Percentiles rank a stretch among this genome's conserved stretches.
phyloP scores from a whole-genome alignment of 2,329 filamentous ascomycete genomes.

The Cladorrhinum sp. region DNA sequence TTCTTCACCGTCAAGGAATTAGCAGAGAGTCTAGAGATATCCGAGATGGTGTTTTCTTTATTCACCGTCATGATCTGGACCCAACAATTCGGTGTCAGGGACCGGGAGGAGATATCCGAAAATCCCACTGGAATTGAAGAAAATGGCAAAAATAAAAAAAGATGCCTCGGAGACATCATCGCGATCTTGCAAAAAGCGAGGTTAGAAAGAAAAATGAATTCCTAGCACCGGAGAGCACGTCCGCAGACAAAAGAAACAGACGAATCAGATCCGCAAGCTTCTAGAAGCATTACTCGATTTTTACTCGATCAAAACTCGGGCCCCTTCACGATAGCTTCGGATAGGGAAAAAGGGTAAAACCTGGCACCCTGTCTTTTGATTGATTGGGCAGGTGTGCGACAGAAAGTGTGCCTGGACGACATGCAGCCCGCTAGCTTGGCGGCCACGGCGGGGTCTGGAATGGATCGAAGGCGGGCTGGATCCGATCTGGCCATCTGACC shows the following conservation, averaged over 20 bases:
- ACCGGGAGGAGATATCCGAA: neutral
- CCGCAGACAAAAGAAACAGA: neutral
- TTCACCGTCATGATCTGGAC: neutral
- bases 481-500: conserved; percentile 16
- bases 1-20: neutral
- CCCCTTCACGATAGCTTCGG: conserved; percentile 21
- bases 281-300: conserved; percentile 38
- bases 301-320: conserved; percentile 46
- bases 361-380: neutral
- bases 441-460: neutral
- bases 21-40: neutral
- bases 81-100: neutral
- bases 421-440: neutral
- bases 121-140: no score
- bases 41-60: neutral
- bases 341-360: conserved; percentile 6
- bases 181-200: neutral
- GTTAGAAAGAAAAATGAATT: neutral
- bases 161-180: neutral
- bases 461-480: conserved; percentile 12
- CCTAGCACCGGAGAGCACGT: neutral
- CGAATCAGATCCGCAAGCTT: conserved; percentile 14
- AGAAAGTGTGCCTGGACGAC: neutral
- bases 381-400: neutral
- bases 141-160: neutral